Percentiles rank a stretch among this genome's conserved stretches.
phyloP scores from a whole-genome alignment of 345 rosid genomes.

The Melaleuca alternifolia region DNA sequence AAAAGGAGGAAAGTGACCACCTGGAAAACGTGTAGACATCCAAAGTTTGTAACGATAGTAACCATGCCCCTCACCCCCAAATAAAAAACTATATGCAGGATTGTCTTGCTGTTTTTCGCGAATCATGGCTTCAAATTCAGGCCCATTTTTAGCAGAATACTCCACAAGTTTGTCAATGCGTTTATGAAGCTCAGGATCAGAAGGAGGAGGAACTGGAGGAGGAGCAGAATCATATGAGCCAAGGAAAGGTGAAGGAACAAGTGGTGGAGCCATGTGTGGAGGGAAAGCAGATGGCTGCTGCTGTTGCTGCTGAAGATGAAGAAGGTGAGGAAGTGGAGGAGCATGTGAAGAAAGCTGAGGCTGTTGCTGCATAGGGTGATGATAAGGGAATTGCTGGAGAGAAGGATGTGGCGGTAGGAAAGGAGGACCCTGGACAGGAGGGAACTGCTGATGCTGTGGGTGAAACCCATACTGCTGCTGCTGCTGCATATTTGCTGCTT shows the following conservation, averaged over 20 bases:
- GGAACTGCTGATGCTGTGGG: constrained; percentile 72
- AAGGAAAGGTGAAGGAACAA: constrained; percentile 56
- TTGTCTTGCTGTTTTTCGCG: constrained; percentile 92
- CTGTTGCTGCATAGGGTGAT: constrained; percentile 67
- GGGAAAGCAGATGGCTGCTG: constrained; percentile 54
- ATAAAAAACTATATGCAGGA: constrained; percentile 79
- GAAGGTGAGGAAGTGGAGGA: constrained; percentile 61
- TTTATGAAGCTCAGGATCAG: constrained; percentile 93
- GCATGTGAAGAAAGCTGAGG: constrained; percentile 23
- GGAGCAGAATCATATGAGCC: constrained; percentile 59
- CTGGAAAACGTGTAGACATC: constrained; percentile 52
- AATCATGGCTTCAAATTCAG: constrained; percentile 94
- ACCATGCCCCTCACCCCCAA: constrained; percentile 90
- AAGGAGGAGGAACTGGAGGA: constrained; percentile 64
- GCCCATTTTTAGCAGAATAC: constrained; percentile 85
- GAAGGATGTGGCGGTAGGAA: constrained; percentile 74
- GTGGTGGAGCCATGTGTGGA: constrained; percentile 61
- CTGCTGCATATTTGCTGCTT: constrained; percentile 49
- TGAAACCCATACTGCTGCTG: constrained; percentile 73
- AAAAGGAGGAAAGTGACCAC: constrained; percentile 56
- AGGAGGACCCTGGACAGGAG: constrained; percentile 40
- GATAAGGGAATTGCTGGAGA: constrained; percentile 77
- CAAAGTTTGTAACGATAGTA: constrained; percentile 85
- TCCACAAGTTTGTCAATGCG: constrained; percentile 95
- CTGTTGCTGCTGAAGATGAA: constrained; percentile 54